A percentile compares a stretch with the other conserved stretches of the same genome.
These are phyloP conservation scores for Leucocoprinus birnbaumii DNA, from an alignment of 768 basidiomycete species.

Conservation along the genomic window DNA sequence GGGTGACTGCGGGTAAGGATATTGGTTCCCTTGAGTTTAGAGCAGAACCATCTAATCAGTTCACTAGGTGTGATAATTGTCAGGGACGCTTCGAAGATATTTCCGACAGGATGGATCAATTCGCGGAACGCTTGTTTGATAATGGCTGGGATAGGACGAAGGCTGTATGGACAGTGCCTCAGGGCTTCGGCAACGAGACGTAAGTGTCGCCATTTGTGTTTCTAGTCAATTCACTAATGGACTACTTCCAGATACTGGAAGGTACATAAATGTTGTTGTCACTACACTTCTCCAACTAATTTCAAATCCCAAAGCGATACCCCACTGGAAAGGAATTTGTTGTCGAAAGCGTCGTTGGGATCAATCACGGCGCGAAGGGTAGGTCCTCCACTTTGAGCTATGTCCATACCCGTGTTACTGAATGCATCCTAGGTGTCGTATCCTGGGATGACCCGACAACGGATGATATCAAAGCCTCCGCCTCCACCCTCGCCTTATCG, in stretches of 20 bases:
- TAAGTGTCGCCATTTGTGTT: constrained; percentile 25
- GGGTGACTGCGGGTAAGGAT: constrained; percentile 69
- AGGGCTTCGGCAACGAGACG: constrained; percentile 66
- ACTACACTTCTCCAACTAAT: background rate
- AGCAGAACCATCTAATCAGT: background rate
- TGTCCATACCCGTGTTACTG: background rate
- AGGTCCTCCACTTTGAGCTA: background rate
- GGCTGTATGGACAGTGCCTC: constrained; percentile 78
- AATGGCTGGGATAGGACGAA: constrained; percentile 70
- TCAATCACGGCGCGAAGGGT: constrained; percentile 70
- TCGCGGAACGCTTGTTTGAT: constrained; percentile 51
- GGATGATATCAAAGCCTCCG: constrained; percentile 47
- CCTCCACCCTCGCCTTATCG: constrained; percentile 45
- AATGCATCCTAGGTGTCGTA: constrained; percentile 32
- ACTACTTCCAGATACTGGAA: constrained; percentile 44
- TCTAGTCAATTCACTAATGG: background rate
- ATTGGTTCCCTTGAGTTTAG: background rate
- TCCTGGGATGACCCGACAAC: constrained; percentile 56
- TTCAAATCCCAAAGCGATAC: constrained; percentile 26
- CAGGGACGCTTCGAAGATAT: constrained; percentile 70
- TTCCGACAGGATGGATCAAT: constrained; percentile 63
- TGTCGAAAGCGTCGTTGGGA: constrained; percentile 59
- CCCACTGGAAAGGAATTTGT: constrained; percentile 74
- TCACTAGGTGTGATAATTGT: constrained; percentile 53
- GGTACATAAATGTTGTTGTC: constrained; percentile 17